Evolutionary conservation across 441 rosid species (phyloP), one percentile per base, ranked within the genome.

Genomic region (Breynia disticha): DNA sequence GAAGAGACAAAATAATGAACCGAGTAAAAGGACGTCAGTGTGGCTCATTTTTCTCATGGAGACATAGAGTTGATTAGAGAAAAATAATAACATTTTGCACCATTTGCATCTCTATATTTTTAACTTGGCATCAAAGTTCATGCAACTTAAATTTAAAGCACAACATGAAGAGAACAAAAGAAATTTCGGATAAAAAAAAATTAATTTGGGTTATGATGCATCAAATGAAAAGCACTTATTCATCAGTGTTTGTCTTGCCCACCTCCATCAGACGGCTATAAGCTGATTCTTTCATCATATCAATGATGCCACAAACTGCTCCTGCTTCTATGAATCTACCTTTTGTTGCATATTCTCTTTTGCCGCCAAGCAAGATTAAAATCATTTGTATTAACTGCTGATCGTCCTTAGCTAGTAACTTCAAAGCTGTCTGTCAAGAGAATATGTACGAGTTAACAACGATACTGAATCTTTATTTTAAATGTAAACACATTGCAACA

Each of bases 191-290:
- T 9, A 41, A 9, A 41, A 41, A 41, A 41, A 41, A 41, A 3
- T 11, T 28, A 8, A 42, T 19, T 49, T 20, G 19, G 22, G 16
- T 6, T 12, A 20, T 28, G 42, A 43, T 43, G 37, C 15, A 20
- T 43, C 11, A 8, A 37, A 61, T 16, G 41, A 6, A 49, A 0
- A 37, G 19, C 9, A 56, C 5, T 6, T 19, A 18, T 24, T 32
- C 39, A 43, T 50, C 43, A 46, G 22, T 46, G 16, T 37, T 43
- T 11, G 55, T 37, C 63, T 67, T 58, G 35, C 67, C 72, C 60
- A 77, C 98, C 89, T 93, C 97, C 81, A 93, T 69, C 65, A 93
- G 70, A 76, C 74, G 97, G 71, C 97, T 88, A 71, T 67, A 88
- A 16, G 97, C 86, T 68, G 83, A 75, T 76, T 93, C 95, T 70